phyloP scores from a whole-genome alignment of 352 stramenopile genomes.

The Lagenidium giganteum region DNA sequence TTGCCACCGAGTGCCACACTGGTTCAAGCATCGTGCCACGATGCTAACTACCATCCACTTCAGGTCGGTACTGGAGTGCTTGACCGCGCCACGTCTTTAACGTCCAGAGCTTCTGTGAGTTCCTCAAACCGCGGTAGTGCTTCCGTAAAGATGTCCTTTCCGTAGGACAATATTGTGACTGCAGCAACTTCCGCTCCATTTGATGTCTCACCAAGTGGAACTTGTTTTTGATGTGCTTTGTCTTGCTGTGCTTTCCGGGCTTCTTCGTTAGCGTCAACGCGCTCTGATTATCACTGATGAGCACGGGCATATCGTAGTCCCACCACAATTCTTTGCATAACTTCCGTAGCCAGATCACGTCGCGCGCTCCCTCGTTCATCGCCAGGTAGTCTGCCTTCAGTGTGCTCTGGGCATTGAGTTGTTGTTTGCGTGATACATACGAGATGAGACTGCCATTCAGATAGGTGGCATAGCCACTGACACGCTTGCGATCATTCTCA shows the following conservation, averaged over 20 bases:
- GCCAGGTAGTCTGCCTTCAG: slow-evolving; percentile 22
- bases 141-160: too few relatives aligned
- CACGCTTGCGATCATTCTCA: slow-evolving; percentile 11
- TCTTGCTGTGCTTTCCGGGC: slow-evolving; percentile 17
- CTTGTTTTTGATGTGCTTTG: slow-evolving; percentile 22
- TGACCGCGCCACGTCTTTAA: too few relatives aligned
- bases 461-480: slow-evolving; percentile 18
- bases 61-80: too few relatives aligned
- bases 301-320: not conserved
- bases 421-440: slow-evolving; percentile 23
- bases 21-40: too few relatives aligned
- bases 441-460: slow-evolving; percentile 16
- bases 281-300: slow-evolving; percentile 15
- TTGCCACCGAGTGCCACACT: too few relatives aligned
- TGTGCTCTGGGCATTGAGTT: slow-evolving; percentile 19
- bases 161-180: slow-evolving; percentile 13
- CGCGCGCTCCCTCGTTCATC: slow-evolving; percentile 12
- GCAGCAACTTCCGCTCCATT: too few relatives aligned
- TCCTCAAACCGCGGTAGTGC: too few relatives aligned
- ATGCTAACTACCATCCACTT: too few relatives aligned
- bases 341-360: slow-evolving; percentile 16
- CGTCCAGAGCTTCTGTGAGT: too few relatives aligned
- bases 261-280: slow-evolving; percentile 11
- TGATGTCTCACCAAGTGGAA: slow-evolving; percentile 14
- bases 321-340: slow-evolving; percentile 13